phyloP scores from a whole-genome alignment of 306 rosid genomes.

The Ammopiptanthus mongolicus region DNA sequence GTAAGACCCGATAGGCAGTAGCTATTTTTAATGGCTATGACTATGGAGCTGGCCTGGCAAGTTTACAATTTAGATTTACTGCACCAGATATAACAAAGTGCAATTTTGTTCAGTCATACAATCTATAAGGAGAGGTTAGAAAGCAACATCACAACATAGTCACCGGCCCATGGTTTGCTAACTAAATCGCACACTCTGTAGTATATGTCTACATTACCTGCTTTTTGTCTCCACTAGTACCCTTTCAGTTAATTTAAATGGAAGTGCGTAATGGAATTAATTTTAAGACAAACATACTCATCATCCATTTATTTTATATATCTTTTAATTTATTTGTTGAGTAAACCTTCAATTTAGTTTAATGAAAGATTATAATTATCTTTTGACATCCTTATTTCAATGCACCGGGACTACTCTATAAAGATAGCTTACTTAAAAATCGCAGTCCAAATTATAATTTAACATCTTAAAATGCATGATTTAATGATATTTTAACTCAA shows the following conservation, averaged over 20 bases:
- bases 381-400: too few relatives aligned
- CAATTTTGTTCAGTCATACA: neutral
- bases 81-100: neutral
- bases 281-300: neutral
- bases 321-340: neutral
- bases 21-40: neutral
- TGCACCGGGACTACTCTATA: too few relatives aligned
- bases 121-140: neutral
- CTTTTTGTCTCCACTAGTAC: neutral
- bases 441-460: too few relatives aligned
- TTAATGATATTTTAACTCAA: too few relatives aligned
- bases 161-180: neutral
- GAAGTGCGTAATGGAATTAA: neutral
- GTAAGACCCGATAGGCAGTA: conserved; percentile 49
- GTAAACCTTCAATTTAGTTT: too few relatives aligned
- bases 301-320: neutral
- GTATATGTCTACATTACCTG: neutral
- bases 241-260: neutral
- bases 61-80: neutral
- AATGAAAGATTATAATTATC: too few relatives aligned
- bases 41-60: neutral
- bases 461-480: too few relatives aligned
- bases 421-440: too few relatives aligned
- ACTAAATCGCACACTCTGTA: neutral
- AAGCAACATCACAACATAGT: neutral